Conservation (phyloP, 306 rosid genomes). For the Rosa multiflora region DNA sequence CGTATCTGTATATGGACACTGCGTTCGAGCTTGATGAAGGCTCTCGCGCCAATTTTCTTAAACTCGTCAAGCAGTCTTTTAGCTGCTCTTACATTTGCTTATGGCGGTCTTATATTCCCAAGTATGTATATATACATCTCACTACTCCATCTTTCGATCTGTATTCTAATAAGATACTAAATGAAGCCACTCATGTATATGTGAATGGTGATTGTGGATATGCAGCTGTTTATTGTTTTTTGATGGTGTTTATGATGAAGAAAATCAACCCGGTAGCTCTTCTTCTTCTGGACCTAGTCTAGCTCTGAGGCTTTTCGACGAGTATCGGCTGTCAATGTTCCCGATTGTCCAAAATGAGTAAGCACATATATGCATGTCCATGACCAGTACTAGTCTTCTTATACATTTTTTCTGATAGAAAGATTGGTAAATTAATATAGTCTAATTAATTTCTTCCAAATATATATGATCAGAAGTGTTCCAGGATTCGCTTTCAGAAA, state of each 20-base stretch:
- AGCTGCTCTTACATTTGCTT: constrained; percentile 76
- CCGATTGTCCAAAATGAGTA: constrained; percentile 56
- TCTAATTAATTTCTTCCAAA: background rate
- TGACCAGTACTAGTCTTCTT: background rate
- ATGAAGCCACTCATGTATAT: background rate
- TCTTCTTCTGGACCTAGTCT: constrained; percentile 47
- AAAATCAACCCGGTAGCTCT: constrained; percentile 41
- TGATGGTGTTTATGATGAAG: constrained; percentile 66
- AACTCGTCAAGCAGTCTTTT: constrained; percentile 39
- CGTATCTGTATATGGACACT: constrained; percentile 43
- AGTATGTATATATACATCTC: constrained; percentile 33
- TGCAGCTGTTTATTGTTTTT: constrained; percentile 52
- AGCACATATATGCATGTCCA: constrained; percentile 5
- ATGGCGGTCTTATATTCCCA: constrained; percentile 55
- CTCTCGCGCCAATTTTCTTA: constrained; percentile 45
- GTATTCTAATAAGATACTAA: background rate
- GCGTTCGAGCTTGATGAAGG: constrained; percentile 48
- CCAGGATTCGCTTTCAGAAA: constrained; percentile 73
- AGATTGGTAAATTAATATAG: background rate
- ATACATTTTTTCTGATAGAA: background rate
- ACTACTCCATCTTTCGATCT: background rate
- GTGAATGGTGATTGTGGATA: background rate
- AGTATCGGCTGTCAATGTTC: constrained; percentile 41
- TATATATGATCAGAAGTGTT: constrained; percentile 41
- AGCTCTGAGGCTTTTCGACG: constrained; percentile 54